These are phyloP conservation scores for Fagus crenata DNA, from an alignment of 306 rosid genomes.

Conservation along the genomic window DNA sequence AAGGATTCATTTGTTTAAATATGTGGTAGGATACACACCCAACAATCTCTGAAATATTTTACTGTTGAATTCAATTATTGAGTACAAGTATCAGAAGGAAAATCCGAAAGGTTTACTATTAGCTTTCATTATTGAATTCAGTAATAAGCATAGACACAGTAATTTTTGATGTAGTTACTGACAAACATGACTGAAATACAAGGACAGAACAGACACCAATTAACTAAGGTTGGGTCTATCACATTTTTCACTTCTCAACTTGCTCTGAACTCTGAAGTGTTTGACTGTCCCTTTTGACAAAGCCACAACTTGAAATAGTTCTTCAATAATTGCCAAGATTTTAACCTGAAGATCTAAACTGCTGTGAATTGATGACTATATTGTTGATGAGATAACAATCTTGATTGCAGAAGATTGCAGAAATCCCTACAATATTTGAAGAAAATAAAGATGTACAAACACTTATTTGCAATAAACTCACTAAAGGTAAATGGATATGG, in stretches of 20 bases:
- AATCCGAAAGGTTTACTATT: slow-evolving; percentile 19
- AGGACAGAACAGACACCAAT: slow-evolving; percentile 13
- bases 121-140: slow-evolving; percentile 29
- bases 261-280: background rate
- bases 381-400: background rate
- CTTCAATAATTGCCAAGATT: background rate
- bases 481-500: background rate
- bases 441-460: background rate
- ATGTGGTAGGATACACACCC: slow-evolving; percentile 17
- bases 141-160: slow-evolving; percentile 1
- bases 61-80: slow-evolving; percentile 14
- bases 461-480: background rate
- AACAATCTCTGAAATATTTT: background rate
- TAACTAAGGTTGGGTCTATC: slow-evolving; percentile 17
- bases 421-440: background rate
- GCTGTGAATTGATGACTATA: background rate
- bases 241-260: background rate
- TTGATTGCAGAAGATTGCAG: background rate
- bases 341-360: background rate
- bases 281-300: slow-evolving; percentile 5
- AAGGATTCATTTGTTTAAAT: background rate
- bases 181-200: slow-evolving; percentile 17
- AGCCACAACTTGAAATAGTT: slow-evolving; percentile 3
- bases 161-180: background rate
- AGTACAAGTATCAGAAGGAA: background rate